phyloP scores from a whole-genome alignment of 495 filamentous ascomycete genomes.

The Daldinia caldariorum region DNA sequence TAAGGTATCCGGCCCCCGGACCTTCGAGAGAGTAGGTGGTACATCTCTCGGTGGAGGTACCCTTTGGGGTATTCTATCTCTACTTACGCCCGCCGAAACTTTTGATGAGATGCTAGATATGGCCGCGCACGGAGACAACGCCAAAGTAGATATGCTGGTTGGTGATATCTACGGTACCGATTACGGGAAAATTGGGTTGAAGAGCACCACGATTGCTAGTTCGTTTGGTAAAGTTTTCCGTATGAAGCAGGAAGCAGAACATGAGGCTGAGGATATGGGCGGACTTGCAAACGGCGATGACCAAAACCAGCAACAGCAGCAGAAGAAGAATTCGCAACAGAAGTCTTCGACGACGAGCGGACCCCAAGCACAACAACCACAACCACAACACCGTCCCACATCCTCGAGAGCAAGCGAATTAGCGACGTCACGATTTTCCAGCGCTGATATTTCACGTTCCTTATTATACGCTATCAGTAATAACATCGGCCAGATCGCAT shows the following conservation, averaged over 20 bases:
- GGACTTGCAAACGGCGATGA: conserved; percentile 65
- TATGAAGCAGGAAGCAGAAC: conserved; percentile 78
- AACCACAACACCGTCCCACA: conserved; percentile 28
- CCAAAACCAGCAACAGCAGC: conserved; percentile 33
- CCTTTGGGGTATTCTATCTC: conserved; percentile 90
- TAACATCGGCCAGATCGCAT: conserved; percentile 98
- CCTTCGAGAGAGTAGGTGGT: conserved; percentile 90
- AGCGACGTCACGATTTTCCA: conserved; percentile 52
- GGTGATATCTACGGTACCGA: conserved; percentile 98
- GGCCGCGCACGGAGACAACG: conserved; percentile 93
- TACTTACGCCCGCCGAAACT: conserved; percentile 86
- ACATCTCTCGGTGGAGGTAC: conserved; percentile 96
- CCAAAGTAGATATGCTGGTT: conserved; percentile 94
- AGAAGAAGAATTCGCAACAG: conserved; percentile 29
- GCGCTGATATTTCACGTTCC: conserved; percentile 63
- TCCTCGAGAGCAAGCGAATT: conserved; percentile 29
- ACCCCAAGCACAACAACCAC: conserved; percentile 25
- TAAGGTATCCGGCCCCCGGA: conserved; percentile 88
- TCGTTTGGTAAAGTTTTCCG: conserved; percentile 97
- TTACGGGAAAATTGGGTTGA: conserved; percentile 93
- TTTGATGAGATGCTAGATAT: conserved; percentile 97
- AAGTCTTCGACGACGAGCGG: conserved; percentile 14
- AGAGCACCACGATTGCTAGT: conserved; percentile 91
- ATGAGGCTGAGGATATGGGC: conserved; percentile 79
- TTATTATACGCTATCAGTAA: conserved; percentile 89